Base-by-base conservation (phyloP, 2,329 filamentous ascomycete genomes). In the Pseudopithomyces chartarum region DNA sequence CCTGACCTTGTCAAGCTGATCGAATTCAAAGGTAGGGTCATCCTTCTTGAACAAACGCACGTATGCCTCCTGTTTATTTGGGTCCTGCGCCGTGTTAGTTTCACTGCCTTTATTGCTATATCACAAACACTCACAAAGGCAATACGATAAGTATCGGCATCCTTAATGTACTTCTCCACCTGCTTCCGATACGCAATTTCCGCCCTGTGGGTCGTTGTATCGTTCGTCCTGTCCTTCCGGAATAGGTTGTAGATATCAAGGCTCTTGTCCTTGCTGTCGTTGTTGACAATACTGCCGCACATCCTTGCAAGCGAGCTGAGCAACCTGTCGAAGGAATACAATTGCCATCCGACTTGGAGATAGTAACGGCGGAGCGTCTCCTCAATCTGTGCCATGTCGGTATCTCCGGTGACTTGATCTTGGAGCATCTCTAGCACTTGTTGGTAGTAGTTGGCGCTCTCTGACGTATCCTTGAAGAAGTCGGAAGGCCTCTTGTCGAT, bases 291-390 rank as follows among this genome's bases (percentile, higher is more conserved):
- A n/a, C 85, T 85, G 17, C 92, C 83, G 22, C 90, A 92, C 56
- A 93, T 89, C 56, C 92, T 90, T 56, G 90, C 89, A 38, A 97
- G 85, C 1, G 89, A 89, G 70, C 87, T 88, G 52, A 98, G 85
- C 29, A 97, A 86, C 73, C 96, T 93, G 70, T 96, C 91, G 62
- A 98, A 88, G 4, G 91, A 93, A 79, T 98, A 99, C 38, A 98
- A 79, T 68, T 92, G 92, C 90, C 94, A 99, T 6, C 95, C 95
- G 63, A 87, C 90, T 71, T 90, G 88, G 56, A 98, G 83, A 73
- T 97, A 99, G 78, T 92, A 97, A 63, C 93, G 90, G 22, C 95
- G 90, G 55, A 99, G 82, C 6, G 92, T 90, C 69, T 98, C 93
- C 75, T 98, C 94, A 65, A 96, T 91, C 29, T 91, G 87, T 52